Evolutionary conservation across 306 rosid species (phyloP), one percentile per base, ranked within the genome.

Genomic region (Nissolia schottii): DNA sequence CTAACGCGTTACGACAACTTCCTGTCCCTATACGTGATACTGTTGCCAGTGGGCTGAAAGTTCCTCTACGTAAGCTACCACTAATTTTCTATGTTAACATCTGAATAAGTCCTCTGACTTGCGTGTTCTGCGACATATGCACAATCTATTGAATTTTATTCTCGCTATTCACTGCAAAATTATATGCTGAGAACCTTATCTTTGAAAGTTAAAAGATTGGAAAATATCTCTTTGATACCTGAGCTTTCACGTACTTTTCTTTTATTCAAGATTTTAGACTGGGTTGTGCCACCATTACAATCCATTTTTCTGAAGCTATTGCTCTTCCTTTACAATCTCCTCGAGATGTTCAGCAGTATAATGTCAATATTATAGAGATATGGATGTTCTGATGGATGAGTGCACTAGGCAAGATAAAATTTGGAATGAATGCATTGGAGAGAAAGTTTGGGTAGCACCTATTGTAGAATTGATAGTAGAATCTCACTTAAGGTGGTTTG

Each of bases 11-110:
- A 32, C 97, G 88, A 77, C 99, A 94, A 79, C 90, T 94, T 77
- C 99, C 97, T 43, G 68, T 69, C 38, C 88, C 96, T 61, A 67
- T 94, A 67, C 85, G 88, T 22, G 96, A 91, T 84, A 88, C 85
- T 55, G 43, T 91, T 50, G 22, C 85, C 73, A 59, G 76, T 67
- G 99, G 99, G 56, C 86, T 94, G 54, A 89, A 70, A 85, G 76
- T 94, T 82, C 97, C 99, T 77, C 83, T 94, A 40, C 71, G 99
- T 94, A 85, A 75, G 96, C 63, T 66, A 48, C 64, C 7, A 4
- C 45, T 46, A 24, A 25, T 65, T 50, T 70, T 77, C 78, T 70
- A 13, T 57, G 15, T 35, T 62, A 23, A 23, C 50, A 16, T 50
- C 31, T 64, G 22, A 57, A 57, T 28, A 45, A 22, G 63, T 67